Base-by-base conservation (phyloP, 2,329 filamentous ascomycete genomes). In the Tolypocladium tropicale region DNA sequence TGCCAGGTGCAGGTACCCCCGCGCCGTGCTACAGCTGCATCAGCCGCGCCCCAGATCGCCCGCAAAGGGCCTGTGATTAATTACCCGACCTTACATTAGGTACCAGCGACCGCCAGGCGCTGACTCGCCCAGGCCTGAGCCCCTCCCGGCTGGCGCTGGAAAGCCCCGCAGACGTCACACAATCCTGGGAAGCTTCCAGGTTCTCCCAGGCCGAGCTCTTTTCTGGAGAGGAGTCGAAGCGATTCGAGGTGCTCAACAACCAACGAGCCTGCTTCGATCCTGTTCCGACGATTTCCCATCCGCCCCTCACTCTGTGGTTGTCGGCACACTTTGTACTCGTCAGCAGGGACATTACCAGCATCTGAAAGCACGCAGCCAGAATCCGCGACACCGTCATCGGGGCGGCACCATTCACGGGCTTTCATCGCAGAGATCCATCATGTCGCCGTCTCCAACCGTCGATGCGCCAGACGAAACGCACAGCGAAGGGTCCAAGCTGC, bases 401-500 rank as follows among this genome's bases (percentile, higher is more conserved):
- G 18, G 46, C 7, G 16, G 28, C 43, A 18, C 43, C 23, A 3
- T 1, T 28, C 7, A 30, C 43, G 25, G 14, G 43, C 41, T 25
- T 23, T 28, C 46, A 10, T 49, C 46, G 39, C 52, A 53, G n/a
- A 25, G 25, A 28, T 28, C 25, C 55, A 61, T 59, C 59, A 72
- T 73, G 72, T 68, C 73, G 68, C 70, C 72, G 63, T 69, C 63
- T 55, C 64, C 65, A 53, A 64, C 60, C 56, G 65, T 64, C 59
- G 70, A 69, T 37, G 59, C 68, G 34, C 62, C 72, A 18, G 77
- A 79, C 56, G 77, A 79, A 62, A 61, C 68, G 28, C 78, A 79
- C 62, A 91, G 89, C 74, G 92, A 97, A 57, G 85, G 83, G 62
- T 93, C 89, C 62, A 96, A 96, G 78, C 77, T 97, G 67, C 88